Base-by-base conservation (phyloP, 2,329 filamentous ascomycete genomes). In the Trichophyton mentagrophytes region DNA sequence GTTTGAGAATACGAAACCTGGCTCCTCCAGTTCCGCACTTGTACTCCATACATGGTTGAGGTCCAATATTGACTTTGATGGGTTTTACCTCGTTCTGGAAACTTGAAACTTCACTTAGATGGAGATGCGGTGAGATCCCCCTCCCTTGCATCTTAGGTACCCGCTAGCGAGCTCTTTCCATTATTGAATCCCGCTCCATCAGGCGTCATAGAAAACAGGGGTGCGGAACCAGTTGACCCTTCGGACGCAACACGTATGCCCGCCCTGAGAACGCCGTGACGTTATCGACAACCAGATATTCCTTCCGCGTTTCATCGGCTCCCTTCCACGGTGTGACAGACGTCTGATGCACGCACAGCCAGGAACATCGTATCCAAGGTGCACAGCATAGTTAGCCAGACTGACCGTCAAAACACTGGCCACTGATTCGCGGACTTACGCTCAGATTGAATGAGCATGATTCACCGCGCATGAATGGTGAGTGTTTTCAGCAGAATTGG, bases 271-370 rank as follows among this genome's bases (percentile, higher is more conserved):
- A 5, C 11, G 20, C 11, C 46, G 49, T 55, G 25, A 36, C 17
- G n/a, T 55, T 6, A 15, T 8, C 15, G 40, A 38, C 33, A 38
- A 13, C 5, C 25, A 27, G 17, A 13, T 27, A 27, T 53, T 20
- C 22, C 27, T 55, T 55, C 49, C 49, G 49, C 49, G 49, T 55
- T 55, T 55, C 49, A 55, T 55, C 49, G 49, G 49, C 33, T 55
- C 33, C 49, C 33, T 55, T 36, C 49, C 49, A 33, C n/a, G 38
- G 49, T 36, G 33, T 17, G 27, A 20, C 49, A 55, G 27, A 15
- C 13, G 27, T 33, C 13, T 15, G 47, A 27, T 53, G 8, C 6
- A 6, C 11, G 9, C 25, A n/a, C 47, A 36, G 27, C 22, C 30
- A 55, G 49, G 49, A 27, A n/a, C 49, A 33, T 53, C 49, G 25